These are phyloP conservation scores for Trichoderma gracile DNA, from an alignment of 2,329 filamentous ascomycete species.

Conservation along the genomic window DNA sequence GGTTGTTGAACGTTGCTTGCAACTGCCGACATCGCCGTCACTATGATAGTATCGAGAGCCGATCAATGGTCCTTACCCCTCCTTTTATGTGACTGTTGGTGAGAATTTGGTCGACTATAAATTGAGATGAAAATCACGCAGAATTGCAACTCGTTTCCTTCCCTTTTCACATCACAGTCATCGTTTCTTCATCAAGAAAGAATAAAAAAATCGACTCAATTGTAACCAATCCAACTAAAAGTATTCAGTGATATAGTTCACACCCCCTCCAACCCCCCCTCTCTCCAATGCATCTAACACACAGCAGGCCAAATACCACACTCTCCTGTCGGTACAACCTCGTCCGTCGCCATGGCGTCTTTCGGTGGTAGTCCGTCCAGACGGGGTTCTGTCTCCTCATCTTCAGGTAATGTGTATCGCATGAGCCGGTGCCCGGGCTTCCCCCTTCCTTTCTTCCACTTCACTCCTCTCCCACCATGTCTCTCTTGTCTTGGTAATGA, in stretches of 20 bases:
- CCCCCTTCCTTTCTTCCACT: neutral
- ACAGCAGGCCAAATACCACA: slow-evolving; percentile 4
- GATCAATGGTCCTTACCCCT: slow-evolving; percentile 23
- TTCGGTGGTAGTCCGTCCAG: slow-evolving; percentile 42
- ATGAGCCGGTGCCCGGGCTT: slow-evolving; percentile 62
- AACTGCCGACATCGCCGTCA: slow-evolving; percentile 25
- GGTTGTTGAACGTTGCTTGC: neutral
- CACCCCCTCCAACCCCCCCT: slow-evolving; percentile 12
- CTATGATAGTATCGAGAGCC: slow-evolving; percentile 23
- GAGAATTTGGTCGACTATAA: neutral
- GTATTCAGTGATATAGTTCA: slow-evolving; percentile 19
- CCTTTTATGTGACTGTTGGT: slow-evolving; percentile 3
- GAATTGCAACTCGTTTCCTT: neutral
- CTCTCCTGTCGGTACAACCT: slow-evolving; percentile 33
- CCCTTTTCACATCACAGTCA: neutral
- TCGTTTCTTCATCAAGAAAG: neutral
- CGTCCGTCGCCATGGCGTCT: slow-evolving; percentile 37
- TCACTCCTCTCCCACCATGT: neutral
- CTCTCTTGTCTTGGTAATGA: no score
- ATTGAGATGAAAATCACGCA: slow-evolving; percentile 23
- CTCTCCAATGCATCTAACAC: slow-evolving; percentile 20
- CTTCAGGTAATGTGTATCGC: slow-evolving; percentile 52
- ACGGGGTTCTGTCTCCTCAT: slow-evolving; percentile 41
- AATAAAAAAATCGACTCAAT: neutral
- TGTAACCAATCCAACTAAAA: neutral